A percentile compares a stretch with the other conserved stretches of the same genome.
Conservation (phyloP, 495 filamentous ascomycete species). For the Xylaria acuta region DNA sequence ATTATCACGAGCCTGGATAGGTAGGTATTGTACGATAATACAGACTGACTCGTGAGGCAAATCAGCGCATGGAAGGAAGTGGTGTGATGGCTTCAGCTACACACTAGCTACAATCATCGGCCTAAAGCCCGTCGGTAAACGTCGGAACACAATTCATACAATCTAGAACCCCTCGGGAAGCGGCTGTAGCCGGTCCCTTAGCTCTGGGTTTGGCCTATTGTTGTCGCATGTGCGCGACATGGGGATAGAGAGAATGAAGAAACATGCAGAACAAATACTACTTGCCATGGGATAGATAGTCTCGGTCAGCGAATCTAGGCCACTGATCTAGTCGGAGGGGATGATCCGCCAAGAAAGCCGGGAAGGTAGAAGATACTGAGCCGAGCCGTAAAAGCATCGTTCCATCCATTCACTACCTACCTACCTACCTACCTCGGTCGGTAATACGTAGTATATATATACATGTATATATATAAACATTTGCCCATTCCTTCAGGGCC, state of each 20-base stretch:
- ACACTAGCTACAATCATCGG: not conserved
- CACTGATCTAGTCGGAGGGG: not conserved
- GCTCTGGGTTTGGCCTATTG: not conserved
- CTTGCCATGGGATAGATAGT: not conserved
- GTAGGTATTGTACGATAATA: not conserved
- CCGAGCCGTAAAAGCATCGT: not conserved
- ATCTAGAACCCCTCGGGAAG: conserved; percentile 23
- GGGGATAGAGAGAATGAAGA: not conserved
- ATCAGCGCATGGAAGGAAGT: not conserved
- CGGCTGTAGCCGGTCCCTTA: conserved; percentile 17
- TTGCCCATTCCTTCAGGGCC: not conserved
- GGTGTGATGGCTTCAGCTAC: not conserved
- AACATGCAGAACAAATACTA: not conserved
- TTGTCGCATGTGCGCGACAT: not conserved
- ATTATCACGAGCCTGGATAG: not conserved
- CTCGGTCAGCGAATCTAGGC: not conserved
- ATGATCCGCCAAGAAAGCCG: conserved; percentile 4
- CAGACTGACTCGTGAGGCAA: not conserved
- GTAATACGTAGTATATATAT: not conserved
- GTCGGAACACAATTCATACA: too few species aligned
- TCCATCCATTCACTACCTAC: not conserved
- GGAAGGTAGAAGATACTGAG: not conserved
- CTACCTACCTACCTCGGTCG: not conserved
- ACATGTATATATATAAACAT: not conserved
- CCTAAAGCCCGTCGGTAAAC: too few species aligned